A percentile compares a stretch with the other conserved stretches of the same genome.
Conservation (phyloP, 2,329 filamentous ascomycete genomes). For the Exserohilum rostratum region DNA sequence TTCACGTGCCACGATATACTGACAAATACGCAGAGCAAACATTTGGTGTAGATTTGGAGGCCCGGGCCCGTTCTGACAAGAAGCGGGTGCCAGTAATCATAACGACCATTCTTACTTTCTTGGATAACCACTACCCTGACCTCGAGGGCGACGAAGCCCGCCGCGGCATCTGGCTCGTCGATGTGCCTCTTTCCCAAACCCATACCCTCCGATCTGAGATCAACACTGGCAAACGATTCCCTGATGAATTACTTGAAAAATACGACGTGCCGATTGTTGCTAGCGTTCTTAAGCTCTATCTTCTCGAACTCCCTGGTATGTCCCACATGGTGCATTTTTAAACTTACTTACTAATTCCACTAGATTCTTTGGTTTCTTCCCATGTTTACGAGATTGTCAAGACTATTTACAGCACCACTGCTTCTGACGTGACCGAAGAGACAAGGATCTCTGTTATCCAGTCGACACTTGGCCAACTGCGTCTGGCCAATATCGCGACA, state of each 20-base stretch:
- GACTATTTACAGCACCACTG: conserved; percentile 89
- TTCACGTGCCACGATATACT: conserved; percentile 13
- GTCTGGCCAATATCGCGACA: conserved; percentile 97
- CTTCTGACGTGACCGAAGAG: conserved; percentile 69
- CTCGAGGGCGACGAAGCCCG: conserved; percentile 94
- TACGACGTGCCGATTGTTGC: conserved; percentile 96
- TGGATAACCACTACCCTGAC: conserved; percentile 96
- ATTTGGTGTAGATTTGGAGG: conserved; percentile 97
- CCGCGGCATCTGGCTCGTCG: conserved; percentile 89
- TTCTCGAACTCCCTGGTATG: conserved; percentile 90
- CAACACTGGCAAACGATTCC: conserved; percentile 84
- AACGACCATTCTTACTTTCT: conserved; percentile 89
- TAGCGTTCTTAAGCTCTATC: conserved; percentile 89
- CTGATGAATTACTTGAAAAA: conserved; percentile 77
- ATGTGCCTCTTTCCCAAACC: conserved; percentile 83
- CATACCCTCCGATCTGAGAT: conserved; percentile 82
- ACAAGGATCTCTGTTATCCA: conserved; percentile 89
- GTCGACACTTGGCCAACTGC: conserved; percentile 91
- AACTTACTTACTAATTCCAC: conserved; percentile 25
- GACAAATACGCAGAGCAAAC: conserved; percentile 71
- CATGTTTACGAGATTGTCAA: conserved; percentile 99
- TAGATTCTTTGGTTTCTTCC: conserved; percentile 96
- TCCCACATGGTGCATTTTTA: background rate
- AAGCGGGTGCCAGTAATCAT: conserved; percentile 94
- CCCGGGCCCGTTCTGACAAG: conserved; percentile 87